phyloP scores from a whole-genome alignment of 1,139 yeast species.

The Meyerozyma elateridarum region DNA sequence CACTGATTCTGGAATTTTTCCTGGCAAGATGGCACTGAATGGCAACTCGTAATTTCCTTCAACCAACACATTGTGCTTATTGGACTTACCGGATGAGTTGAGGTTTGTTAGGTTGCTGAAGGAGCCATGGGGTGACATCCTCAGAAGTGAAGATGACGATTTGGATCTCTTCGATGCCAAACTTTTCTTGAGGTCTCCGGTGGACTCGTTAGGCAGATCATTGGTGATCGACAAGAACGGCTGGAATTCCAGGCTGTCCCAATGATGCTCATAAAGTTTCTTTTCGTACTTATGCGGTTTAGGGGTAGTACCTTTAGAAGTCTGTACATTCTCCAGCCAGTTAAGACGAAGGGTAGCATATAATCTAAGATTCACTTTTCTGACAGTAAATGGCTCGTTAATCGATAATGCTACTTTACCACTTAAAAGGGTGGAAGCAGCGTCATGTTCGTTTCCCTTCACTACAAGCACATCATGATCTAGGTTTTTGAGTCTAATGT shows the following conservation, averaged over 20 bases:
- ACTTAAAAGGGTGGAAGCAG: constrained; percentile 67
- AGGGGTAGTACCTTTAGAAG: constrained; percentile 39
- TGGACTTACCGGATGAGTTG: constrained; percentile 17
- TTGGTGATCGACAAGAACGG: constrained; percentile 7
- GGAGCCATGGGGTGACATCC: constrained; percentile 5
- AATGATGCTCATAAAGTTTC: constrained; percentile 65
- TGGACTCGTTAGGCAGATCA: neutral
- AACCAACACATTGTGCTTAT: constrained; percentile 29
- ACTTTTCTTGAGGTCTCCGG: neutral
- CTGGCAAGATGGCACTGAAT: constrained; percentile 80
- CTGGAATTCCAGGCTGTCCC: constrained; percentile 63
- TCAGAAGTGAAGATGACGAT: constrained; percentile 1
- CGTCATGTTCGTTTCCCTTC: constrained; percentile 74
- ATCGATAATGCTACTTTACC: constrained; percentile 79
- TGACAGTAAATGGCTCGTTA: constrained; percentile 68
- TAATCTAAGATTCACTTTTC: constrained; percentile 56
- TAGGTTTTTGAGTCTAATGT: constrained; percentile 56
- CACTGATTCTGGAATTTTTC: constrained; percentile 78
- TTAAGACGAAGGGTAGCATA: constrained; percentile 60
- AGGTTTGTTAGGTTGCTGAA: constrained; percentile 6
- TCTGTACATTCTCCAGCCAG: constrained; percentile 49
- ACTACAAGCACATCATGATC: constrained; percentile 79
- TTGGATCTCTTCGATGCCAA: constrained; percentile 1
- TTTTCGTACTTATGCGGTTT: constrained; percentile 60
- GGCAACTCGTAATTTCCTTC: constrained; percentile 92